phyloP scores from a whole-genome alignment of 73 alveolate genomes.

The Tetrahymena malaccensis region DNA sequence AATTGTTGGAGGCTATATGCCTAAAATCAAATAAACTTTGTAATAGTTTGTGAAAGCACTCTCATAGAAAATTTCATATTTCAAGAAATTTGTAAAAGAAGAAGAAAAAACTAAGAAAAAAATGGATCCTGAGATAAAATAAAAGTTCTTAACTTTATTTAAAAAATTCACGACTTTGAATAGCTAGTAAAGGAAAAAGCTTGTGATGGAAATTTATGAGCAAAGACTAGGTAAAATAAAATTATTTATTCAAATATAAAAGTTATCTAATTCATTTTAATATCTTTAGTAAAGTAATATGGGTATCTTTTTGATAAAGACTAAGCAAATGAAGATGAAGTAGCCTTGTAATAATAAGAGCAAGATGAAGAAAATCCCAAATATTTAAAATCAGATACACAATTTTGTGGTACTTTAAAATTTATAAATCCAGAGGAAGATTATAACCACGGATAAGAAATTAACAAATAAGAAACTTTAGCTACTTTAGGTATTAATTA shows the following conservation, averaged over 20 bases:
- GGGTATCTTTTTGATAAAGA: not conserved
- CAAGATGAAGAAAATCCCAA: too few relatives aligned
- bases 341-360: too few relatives aligned
- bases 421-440: too few relatives aligned
- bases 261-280: too few relatives aligned
- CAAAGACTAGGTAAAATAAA: not conserved
- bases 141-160: too few relatives aligned
- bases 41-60: not conserved
- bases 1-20: not conserved
- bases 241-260: not conserved
- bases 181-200: not conserved
- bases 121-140: not conserved
- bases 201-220: not conserved
- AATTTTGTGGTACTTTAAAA: too few relatives aligned
- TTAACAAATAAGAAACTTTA: too few relatives aligned
- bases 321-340: not conserved
- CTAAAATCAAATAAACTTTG: not conserved
- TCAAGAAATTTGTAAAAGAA: not conserved
- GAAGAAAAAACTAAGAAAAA: not conserved
- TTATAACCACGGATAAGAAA: too few relatives aligned
- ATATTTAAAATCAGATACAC: too few relatives aligned
- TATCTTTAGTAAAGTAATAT: too few relatives aligned
- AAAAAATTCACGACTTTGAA: too few relatives aligned
- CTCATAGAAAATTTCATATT: not conserved
- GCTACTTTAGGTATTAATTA: not conserved